These are phyloP conservation scores for Yarrowia phangngaensis DNA, from an alignment of 805 yeast genomes.

Conservation along the genomic window DNA sequence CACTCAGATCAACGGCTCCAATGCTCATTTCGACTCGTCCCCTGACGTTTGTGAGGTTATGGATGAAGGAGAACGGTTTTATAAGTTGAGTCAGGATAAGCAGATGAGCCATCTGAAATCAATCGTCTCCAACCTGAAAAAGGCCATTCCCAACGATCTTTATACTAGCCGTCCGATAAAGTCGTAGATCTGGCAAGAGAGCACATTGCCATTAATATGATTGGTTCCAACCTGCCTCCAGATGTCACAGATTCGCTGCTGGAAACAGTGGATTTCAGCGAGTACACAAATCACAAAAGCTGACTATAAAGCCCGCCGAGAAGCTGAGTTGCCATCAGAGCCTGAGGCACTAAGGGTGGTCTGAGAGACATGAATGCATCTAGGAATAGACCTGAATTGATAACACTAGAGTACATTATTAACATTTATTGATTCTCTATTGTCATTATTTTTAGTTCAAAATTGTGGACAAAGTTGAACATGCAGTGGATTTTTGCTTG, in stretches of 20 bases:
- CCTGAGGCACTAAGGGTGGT: no score
- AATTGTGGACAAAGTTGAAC: no score
- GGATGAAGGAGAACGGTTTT: constrained; percentile 21
- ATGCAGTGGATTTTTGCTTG: no score
- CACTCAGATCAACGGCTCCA: constrained; percentile 25
- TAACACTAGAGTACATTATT: no score
- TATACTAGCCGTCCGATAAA: constrained; percentile 8
- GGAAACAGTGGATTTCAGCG: constrained; percentile 14
- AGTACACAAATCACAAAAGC: constrained; percentile 3
- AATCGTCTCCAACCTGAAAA: constrained; percentile 1
- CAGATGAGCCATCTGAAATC: constrained; percentile 1
- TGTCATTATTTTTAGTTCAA: no score
- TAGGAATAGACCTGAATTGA: no score
- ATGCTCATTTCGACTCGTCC: constrained; percentile 19
- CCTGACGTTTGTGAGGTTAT: constrained; percentile 22
- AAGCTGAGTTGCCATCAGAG: constrained; percentile 3
- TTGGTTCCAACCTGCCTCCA: constrained; percentile 22
- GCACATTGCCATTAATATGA: constrained; percentile 17
- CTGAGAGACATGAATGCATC: no score
- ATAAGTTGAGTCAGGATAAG: constrained; percentile 9
- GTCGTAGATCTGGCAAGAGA: constrained; percentile 9
- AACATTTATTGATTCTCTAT: no score
- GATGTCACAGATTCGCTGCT: constrained; percentile 4
- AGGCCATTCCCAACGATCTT: constrained; percentile 8
- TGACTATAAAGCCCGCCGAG: constrained; percentile 2